Percentiles rank a stretch among this genome's conserved stretches.
phyloP scores from a whole-genome alignment of 768 basidiomycete species.

The Lentinus brumalis region DNA sequence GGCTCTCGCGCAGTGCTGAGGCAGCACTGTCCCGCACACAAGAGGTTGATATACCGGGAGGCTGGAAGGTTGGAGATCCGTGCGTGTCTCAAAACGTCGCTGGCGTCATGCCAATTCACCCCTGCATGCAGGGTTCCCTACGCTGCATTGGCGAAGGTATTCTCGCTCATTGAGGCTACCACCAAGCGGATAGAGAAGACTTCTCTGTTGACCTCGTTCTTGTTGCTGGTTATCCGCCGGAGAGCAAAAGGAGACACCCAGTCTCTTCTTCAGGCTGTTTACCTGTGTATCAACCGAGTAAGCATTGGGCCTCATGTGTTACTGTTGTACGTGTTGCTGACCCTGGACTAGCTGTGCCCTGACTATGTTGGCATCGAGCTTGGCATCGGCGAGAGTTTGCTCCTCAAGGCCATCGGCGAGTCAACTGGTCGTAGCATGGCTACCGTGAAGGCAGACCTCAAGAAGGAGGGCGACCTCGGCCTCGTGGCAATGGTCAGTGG shows the following conservation, averaged over 20 bases:
- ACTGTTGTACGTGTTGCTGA: background rate
- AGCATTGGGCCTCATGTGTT: conserved; percentile 25
- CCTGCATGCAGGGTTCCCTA: conserved; percentile 76
- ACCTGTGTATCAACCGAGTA: conserved; percentile 96
- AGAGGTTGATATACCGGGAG: conserved; percentile 77
- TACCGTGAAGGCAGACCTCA: conserved; percentile 87
- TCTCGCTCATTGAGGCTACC: conserved; percentile 88
- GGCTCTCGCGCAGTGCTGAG: conserved; percentile 54
- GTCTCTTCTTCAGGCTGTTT: conserved; percentile 85
- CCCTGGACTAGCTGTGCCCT: conserved; percentile 70
- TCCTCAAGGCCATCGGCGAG: conserved; percentile 94
- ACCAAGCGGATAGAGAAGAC: conserved; percentile 96
- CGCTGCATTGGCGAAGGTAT: conserved; percentile 86
- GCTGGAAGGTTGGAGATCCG: conserved; percentile 87
- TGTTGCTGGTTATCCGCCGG: conserved; percentile 86
- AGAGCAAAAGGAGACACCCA: conserved; percentile 74
- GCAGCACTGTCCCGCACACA: conserved; percentile 57
- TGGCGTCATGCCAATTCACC: background rate
- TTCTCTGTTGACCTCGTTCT: conserved; percentile 82
- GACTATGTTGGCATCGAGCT: conserved; percentile 96
- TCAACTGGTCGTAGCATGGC: conserved; percentile 87
- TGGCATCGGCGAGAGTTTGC: conserved; percentile 92
- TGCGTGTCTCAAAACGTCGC: conserved; percentile 41
- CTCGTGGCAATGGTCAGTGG: conserved; percentile 87
- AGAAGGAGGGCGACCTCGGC: conserved; percentile 94